Evolutionary conservation across 106 monocot species (phyloP).

Genomic region (Alisma plantagoaquatica): DNA sequence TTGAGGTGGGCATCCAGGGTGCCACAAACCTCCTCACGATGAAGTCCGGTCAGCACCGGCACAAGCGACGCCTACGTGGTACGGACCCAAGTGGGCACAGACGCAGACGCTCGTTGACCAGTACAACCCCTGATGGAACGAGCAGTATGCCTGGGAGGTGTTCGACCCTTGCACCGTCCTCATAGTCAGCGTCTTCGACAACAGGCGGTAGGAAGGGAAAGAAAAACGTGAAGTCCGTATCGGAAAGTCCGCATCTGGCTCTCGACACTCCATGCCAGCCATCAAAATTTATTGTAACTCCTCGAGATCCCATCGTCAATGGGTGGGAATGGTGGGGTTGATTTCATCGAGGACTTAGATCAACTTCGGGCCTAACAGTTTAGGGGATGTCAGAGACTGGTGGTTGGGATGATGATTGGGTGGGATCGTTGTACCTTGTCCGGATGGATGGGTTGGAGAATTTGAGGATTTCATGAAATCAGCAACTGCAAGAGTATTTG

Average conservation of each 20-base stretch:
- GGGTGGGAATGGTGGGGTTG: too few species aligned
- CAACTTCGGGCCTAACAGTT: too few species aligned
- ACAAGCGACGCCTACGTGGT: constrained; percentile 77
- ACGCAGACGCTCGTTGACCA: constrained; percentile 77
- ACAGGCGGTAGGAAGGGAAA: constrained; percentile 20
- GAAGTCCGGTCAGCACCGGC: constrained; percentile 46
- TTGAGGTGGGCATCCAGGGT: constrained; percentile 70
- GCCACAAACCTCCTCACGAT: constrained; percentile 63
- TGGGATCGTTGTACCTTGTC: too few species aligned
- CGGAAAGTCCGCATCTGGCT: constrained; percentile 85
- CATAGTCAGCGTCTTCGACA: constrained; percentile 82
- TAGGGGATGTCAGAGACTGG: too few species aligned
- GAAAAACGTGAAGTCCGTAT: constrained; percentile 37
- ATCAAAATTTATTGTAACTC: constrained; percentile 37
- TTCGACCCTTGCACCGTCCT: constrained; percentile 95
- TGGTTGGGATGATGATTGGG: too few species aligned
- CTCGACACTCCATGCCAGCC: constrained; percentile 72
- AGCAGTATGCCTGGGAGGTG: constrained; percentile 97
- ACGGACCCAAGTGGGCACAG: constrained; percentile 88
- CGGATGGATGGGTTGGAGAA: too few species aligned
- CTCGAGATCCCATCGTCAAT: too few species aligned
- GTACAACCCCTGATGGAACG: constrained; percentile 88
- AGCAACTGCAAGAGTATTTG: too few species aligned
- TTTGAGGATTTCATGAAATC: too few species aligned
- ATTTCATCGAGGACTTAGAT: too few species aligned